Conservation (phyloP, 345 rosid species). For the Gossypium thurberi region DNA sequence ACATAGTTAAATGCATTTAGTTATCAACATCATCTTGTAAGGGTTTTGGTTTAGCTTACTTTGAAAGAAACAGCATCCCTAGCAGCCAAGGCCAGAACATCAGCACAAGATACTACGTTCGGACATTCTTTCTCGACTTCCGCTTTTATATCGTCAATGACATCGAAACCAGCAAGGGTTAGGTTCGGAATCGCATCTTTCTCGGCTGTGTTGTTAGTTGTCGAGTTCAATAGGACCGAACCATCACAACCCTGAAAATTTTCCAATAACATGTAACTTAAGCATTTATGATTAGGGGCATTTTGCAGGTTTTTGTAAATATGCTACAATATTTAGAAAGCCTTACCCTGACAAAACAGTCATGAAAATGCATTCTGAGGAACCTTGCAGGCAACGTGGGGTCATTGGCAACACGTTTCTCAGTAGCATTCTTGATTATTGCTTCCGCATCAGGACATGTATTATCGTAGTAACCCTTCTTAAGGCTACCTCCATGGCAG, state of each 20-base stretch:
- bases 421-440: slow-evolving; percentile 27
- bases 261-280: too few relatives aligned
- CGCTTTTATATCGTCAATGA: slow-evolving; percentile 49
- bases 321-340: background rate
- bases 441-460: slow-evolving; percentile 37
- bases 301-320: background rate
- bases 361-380: slow-evolving; percentile 63
- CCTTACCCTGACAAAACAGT: slow-evolving; percentile 55
- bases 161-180: slow-evolving; percentile 39
- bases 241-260: slow-evolving; percentile 59
- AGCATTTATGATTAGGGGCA: background rate
- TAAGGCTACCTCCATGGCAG: slow-evolving; percentile 26
- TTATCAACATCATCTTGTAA: background rate
- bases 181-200: slow-evolving; percentile 50
- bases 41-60: slow-evolving; percentile 22
- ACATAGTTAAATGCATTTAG: background rate
- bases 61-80: slow-evolving; percentile 52
- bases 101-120: slow-evolving; percentile 64
- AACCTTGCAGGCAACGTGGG: slow-evolving; percentile 40
- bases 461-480: slow-evolving; percentile 28
- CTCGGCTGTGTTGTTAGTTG: slow-evolving; percentile 35
- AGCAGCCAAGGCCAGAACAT: slow-evolving; percentile 46
- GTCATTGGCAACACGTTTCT: slow-evolving; percentile 25
- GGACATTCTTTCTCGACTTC: slow-evolving; percentile 47
- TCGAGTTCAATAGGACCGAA: slow-evolving; percentile 45